phyloP scores from a whole-genome alignment of 441 rosid genomes.

The Lepidium campestre region DNA sequence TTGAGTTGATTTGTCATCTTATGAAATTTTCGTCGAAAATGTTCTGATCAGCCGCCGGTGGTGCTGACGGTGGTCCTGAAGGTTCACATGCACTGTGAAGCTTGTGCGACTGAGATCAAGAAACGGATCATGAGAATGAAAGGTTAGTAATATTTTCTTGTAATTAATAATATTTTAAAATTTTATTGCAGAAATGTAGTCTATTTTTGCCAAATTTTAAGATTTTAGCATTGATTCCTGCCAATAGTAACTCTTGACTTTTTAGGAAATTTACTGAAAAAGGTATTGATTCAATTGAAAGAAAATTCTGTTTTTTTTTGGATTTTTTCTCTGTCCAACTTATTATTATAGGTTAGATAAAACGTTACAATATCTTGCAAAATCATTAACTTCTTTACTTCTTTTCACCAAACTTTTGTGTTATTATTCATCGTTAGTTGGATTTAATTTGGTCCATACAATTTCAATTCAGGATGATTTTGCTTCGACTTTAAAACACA shows the following conservation, averaged over 20 bases:
- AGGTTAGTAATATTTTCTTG: conserved; percentile 31
- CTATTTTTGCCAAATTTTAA: not conserved
- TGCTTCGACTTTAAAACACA: conserved; percentile 16
- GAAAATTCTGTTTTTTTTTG: not conserved
- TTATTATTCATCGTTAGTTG: not conserved
- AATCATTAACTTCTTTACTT: not conserved
- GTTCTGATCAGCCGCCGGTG: conserved; percentile 45
- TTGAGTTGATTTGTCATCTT: not conserved
- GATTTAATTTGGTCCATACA: conserved; percentile 16
- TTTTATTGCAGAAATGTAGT: not conserved
- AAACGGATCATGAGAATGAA: conserved; percentile 83
- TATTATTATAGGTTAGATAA: conserved; percentile 17
- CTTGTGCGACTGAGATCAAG: conserved; percentile 77
- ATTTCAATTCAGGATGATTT: conserved; percentile 8
- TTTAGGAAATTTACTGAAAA: not conserved
- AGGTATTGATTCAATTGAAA: not conserved
- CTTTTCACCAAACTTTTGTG: conserved; percentile 19
- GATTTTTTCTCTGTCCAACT: not conserved
- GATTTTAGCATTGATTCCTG: not conserved
- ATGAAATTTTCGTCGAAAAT: not conserved
- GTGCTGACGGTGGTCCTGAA: conserved; percentile 57
- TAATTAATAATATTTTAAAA: not conserved
- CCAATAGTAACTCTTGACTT: not conserved
- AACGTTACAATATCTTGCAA: conserved; percentile 17
- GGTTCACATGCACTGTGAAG: conserved; percentile 95